These are phyloP conservation scores for Gentiana straminea DNA, from an alignment of 257 asterid species.

Conservation along the genomic window DNA sequence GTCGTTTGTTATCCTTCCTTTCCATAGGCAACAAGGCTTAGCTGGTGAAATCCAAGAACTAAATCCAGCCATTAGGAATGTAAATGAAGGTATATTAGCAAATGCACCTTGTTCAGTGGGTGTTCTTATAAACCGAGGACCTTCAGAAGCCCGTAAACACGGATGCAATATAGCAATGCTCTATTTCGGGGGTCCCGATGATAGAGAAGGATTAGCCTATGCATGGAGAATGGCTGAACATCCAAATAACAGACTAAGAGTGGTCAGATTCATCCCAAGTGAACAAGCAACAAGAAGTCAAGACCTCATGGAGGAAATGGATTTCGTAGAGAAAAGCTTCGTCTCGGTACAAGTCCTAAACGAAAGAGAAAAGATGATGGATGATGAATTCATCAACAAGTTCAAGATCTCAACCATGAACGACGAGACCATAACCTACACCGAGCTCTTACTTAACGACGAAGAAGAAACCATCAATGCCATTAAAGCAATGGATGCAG, in stretches of 20 bases:
- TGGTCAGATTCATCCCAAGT: constrained; percentile 52
- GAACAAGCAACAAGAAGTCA: constrained; percentile 13
- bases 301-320: constrained; percentile 5
- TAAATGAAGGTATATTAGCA: constrained; percentile 61
- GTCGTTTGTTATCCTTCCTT: constrained; percentile 58
- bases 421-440: constrained; percentile 25
- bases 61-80: constrained; percentile 42
- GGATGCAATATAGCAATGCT: constrained; percentile 42
- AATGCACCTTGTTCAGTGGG: constrained; percentile 89
- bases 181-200: constrained; percentile 80
- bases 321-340: constrained; percentile 20
- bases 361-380: constrained; percentile 42
- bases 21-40: constrained; percentile 44
- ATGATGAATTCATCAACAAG: constrained; percentile 48
- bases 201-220: constrained; percentile 71
- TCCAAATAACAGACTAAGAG: constrained; percentile 34
- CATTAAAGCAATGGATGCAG: constrained; percentile 60
- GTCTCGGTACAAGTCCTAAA: constrained; percentile 32
- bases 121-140: constrained; percentile 53
- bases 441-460: constrained; percentile 45
- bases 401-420: constrained; percentile 39
- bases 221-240: constrained; percentile 69
- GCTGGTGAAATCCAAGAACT: constrained; percentile 66
- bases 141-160: constrained; percentile 20
- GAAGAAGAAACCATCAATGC: constrained; percentile 73